Evolutionary conservation across 2,329 filamentous ascomycete species (phyloP).

Genomic region (Xylariomycetidae sp.): DNA sequence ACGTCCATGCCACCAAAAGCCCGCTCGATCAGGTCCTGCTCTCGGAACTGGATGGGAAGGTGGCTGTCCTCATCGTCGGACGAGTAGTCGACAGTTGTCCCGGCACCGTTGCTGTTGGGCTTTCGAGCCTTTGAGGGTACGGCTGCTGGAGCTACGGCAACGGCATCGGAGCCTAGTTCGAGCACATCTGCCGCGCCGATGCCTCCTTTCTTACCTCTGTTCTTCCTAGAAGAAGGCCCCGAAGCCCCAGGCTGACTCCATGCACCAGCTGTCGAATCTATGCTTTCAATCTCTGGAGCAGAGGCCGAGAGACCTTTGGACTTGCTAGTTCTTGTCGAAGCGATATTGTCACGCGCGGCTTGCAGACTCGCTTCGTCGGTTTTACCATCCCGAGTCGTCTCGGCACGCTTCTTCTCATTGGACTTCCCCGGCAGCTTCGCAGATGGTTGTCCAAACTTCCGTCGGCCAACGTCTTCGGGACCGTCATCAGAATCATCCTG

Average conservation of each 20-base stretch:
- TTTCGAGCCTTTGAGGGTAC: conserved; percentile 17
- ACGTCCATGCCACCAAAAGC: conserved; percentile 90
- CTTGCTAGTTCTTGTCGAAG: conserved; percentile 16
- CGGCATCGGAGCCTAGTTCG: conserved; percentile 24
- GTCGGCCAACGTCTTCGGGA: conserved; percentile 60
- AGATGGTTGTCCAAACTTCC: conserved; percentile 56
- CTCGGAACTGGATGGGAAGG: conserved; percentile 53
- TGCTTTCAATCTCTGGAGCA: conserved; percentile 7
- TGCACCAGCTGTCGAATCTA: conserved; percentile 21
- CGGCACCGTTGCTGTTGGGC: conserved; percentile 24
- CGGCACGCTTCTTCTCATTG: conserved; percentile 13
- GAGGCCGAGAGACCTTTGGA: conserved; percentile 18
- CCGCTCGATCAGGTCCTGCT: conserved; percentile 67
- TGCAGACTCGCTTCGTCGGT: conserved; percentile 35
- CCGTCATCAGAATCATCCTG: conserved; percentile 48
- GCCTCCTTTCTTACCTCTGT: conserved; percentile 19
- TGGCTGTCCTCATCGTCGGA: conserved; percentile 46
- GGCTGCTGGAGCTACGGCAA: conserved; percentile 16
- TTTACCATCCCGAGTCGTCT: conserved; percentile 29
- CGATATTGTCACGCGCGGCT: conserved; percentile 30
- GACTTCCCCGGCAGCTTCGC: conserved; percentile 29
- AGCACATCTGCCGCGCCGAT: conserved; percentile 19
- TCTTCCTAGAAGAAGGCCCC: conserved; percentile 18
- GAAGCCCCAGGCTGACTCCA: conserved; percentile 23
- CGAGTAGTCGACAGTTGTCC: conserved; percentile 30